Conservation (phyloP, 2,329 filamentous ascomycete genomes). For the Talaromyces rugulosus region DNA sequence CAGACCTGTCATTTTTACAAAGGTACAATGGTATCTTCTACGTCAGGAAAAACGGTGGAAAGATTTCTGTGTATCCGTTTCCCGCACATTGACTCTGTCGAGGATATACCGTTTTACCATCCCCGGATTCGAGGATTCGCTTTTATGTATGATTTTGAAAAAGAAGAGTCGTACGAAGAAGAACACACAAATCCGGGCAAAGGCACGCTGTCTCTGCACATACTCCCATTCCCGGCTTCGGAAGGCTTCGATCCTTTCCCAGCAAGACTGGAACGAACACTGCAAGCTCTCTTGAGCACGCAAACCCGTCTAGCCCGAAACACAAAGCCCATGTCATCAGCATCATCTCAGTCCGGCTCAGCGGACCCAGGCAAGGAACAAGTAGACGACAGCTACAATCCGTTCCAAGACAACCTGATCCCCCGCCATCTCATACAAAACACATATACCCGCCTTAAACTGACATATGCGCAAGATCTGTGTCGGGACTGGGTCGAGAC, state of each 20-base stretch:
- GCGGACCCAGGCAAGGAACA: constrained; percentile 6
- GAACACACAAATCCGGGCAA: constrained; percentile 11
- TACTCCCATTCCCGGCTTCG: constrained; percentile 41
- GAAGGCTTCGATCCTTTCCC: constrained; percentile 32
- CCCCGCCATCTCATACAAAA: constrained; percentile 74
- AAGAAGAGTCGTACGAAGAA: not conserved
- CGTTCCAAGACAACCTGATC: constrained; percentile 78
- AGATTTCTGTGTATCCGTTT: constrained; percentile 65
- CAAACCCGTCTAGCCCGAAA: constrained; percentile 32
- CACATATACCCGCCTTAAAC: constrained; percentile 75
- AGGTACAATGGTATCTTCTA: constrained; percentile 3
- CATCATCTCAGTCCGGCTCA: not conserved
- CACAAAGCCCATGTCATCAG: constrained; percentile 14
- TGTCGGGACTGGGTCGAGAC: constrained; percentile 77
- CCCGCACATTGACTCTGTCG: constrained; percentile 61
- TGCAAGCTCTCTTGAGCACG: constrained; percentile 33
- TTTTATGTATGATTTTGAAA: constrained; percentile 60
- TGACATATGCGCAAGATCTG: constrained; percentile 67
- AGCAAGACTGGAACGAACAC: constrained; percentile 34
- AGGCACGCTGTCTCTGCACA: constrained; percentile 49
- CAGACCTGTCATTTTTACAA: constrained; percentile 77
- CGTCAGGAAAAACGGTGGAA: constrained; percentile 29
- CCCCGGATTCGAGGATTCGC: constrained; percentile 70
- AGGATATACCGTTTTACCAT: constrained; percentile 81
- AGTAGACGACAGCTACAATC: constrained; percentile 63